These are phyloP conservation scores for Sechiopsis laciniata DNA, from an alignment of 306 rosid species.

Conservation along the genomic window DNA sequence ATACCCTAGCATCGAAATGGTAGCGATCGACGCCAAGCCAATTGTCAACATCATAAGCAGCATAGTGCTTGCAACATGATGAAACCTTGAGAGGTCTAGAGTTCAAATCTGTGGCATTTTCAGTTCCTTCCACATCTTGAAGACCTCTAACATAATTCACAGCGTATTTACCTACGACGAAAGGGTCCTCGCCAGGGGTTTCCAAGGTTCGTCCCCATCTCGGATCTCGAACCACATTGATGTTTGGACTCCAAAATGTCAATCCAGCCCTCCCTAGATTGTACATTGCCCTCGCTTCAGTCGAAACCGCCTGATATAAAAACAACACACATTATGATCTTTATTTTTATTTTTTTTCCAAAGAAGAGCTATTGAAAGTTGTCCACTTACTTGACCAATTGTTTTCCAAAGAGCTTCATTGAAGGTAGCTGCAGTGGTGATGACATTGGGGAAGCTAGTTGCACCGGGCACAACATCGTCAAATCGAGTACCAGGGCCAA, in stretches of 20 bases:
- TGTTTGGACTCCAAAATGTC: constrained; percentile 81
- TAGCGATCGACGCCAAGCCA: constrained; percentile 72
- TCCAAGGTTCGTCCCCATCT: constrained; percentile 81
- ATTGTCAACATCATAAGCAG: constrained; percentile 70
- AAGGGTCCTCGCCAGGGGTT: constrained; percentile 80
- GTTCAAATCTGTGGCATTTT: constrained; percentile 19
- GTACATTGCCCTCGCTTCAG: constrained; percentile 78
- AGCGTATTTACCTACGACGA: constrained; percentile 52
- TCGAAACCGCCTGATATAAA: constrained; percentile 40
- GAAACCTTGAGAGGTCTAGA: constrained; percentile 69
- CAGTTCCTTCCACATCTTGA: constrained; percentile 45
- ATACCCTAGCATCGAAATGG: constrained; percentile 72
- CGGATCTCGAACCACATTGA: constrained; percentile 68
- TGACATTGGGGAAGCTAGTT: constrained; percentile 18
- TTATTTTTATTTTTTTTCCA: neutral
- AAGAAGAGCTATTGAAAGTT: too few relatives aligned
- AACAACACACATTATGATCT: neutral
- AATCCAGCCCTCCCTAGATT: constrained; percentile 66
- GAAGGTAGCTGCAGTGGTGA: constrained; percentile 12
- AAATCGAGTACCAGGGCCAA: constrained; percentile 1
- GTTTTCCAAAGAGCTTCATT: constrained; percentile 2
- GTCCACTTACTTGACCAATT: neutral
- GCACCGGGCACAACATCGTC: constrained; percentile 2
- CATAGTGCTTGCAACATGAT: constrained; percentile 84
- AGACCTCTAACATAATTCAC: constrained; percentile 62